Evolutionary conservation across 2,329 filamentous ascomycete species (phyloP).

Genomic region (Didymellaceae sp.): DNA sequence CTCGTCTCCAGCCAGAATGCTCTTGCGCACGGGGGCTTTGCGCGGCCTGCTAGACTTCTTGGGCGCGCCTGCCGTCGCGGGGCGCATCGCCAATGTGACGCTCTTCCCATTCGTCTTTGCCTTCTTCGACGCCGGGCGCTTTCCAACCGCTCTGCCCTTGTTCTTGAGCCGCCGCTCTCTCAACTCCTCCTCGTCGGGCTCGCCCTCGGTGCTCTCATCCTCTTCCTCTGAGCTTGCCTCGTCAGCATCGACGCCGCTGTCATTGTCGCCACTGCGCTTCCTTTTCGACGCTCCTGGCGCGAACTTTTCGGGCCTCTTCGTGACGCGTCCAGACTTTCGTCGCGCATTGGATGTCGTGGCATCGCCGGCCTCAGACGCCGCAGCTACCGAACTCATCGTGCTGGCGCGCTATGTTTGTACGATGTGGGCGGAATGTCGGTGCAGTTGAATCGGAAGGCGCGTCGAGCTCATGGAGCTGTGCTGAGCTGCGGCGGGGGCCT

Average conservation of each 20-base stretch:
- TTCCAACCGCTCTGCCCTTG: conserved; percentile 35
- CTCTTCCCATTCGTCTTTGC: conserved; percentile 61
- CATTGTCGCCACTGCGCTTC: conserved; percentile 42
- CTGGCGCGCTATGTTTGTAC: conserved; percentile 24
- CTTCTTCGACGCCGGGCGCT: conserved; percentile 58
- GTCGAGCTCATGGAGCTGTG: conserved; percentile 25
- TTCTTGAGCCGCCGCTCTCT: conserved; percentile 44
- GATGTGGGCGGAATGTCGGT: conserved; percentile 9
- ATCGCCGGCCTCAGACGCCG: conserved; percentile 32
- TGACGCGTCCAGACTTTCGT: conserved; percentile 52
- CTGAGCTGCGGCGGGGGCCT: conserved; percentile 26
- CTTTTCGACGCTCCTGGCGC: conserved; percentile 44
- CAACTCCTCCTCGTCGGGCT: conserved; percentile 50
- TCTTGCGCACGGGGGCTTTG: conserved; percentile 60
- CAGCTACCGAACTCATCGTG: conserved; percentile 42
- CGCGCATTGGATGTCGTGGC: conserved; percentile 40
- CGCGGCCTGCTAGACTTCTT: conserved; percentile 53
- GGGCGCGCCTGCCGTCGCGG: conserved; percentile 48
- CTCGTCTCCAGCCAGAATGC: conserved; percentile 57
- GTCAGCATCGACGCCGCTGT: conserved; percentile 39
- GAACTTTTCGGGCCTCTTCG: conserved; percentile 45
- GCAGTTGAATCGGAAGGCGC: conserved; percentile 6
- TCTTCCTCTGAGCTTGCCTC: conserved; percentile 38
- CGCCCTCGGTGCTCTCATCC: conserved; percentile 44
- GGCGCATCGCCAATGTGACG: conserved; percentile 62